These are phyloP conservation scores for Myriosclerotinia curreyana DNA, from an alignment of 2,329 filamentous ascomycete genomes.

Conservation along the genomic window DNA sequence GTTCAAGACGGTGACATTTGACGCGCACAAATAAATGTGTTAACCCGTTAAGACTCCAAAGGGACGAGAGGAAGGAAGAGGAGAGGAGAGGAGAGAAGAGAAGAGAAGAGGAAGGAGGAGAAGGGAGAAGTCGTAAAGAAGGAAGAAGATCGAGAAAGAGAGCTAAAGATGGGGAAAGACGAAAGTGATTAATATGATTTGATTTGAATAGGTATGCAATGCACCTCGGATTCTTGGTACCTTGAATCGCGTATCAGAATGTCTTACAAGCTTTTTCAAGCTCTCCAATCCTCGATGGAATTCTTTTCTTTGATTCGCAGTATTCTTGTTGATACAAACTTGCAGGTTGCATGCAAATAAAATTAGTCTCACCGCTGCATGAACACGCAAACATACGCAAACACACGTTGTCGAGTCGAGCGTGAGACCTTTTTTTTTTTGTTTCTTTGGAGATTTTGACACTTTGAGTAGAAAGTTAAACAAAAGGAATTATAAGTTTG, in stretches of 20 bases:
- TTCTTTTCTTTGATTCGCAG: slow-evolving; percentile 8
- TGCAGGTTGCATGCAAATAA: slow-evolving; percentile 19
- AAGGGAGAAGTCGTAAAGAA: neutral
- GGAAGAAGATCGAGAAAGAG: neutral
- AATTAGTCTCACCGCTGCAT: slow-evolving; percentile 22
- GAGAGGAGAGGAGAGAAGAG: neutral
- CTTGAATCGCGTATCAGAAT: slow-evolving; percentile 13
- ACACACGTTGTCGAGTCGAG: too few species aligned
- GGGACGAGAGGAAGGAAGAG: neutral
- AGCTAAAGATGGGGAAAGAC: neutral
- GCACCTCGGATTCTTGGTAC: slow-evolving; percentile 9
- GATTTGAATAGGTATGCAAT: slow-evolving; percentile 15
- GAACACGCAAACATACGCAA: too few species aligned
- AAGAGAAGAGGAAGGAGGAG: neutral
- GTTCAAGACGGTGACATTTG: slow-evolving; percentile 19
- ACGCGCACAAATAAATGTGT: slow-evolving; percentile 8
- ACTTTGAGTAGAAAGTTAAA: slow-evolving; percentile 6
- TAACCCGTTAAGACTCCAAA: neutral
- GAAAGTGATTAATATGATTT: slow-evolving; percentile 8
- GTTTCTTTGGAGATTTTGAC: too few species aligned
- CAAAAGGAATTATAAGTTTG: too few species aligned
- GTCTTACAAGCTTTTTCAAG: slow-evolving; percentile 18
- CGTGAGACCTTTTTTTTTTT: too few species aligned
- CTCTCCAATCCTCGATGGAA: neutral
- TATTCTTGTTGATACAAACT: slow-evolving; percentile 8